A percentile compares a stretch with the other conserved stretches of the same genome.
These are phyloP conservation scores for Radiomyces spectabilis DNA, from an alignment of 192 early-diverging fungal species.

Conservation along the genomic window DNA sequence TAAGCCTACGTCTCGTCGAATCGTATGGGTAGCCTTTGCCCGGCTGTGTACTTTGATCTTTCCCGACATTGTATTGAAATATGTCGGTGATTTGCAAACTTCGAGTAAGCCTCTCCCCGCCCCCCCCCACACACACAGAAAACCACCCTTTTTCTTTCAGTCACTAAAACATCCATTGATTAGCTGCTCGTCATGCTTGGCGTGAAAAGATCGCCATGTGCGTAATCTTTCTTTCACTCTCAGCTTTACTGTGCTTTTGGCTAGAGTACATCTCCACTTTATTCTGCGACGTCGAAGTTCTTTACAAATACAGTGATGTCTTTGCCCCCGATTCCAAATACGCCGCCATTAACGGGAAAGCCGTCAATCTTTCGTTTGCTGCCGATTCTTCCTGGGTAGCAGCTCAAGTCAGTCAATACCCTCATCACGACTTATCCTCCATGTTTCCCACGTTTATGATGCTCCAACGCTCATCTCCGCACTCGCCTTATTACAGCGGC, in stretches of 20 bases:
- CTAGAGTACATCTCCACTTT: constrained; percentile 18
- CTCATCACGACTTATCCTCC: constrained; percentile 17
- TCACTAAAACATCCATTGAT: neutral
- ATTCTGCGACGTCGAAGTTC: constrained; percentile 19
- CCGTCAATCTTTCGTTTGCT: constrained; percentile 12
- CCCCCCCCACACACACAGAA: too few relatives aligned
- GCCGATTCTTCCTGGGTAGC: neutral
- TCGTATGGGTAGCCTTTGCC: constrained; percentile 19
- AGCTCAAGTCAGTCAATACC: constrained; percentile 13
- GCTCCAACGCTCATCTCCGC: neutral
- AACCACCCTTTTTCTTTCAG: neutral
- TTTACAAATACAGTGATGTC: constrained; percentile 14
- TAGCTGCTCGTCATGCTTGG: constrained; percentile 17
- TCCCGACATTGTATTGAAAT: constrained; percentile 8
- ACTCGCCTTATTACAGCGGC: constrained; percentile 6
- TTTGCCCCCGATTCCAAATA: constrained; percentile 4
- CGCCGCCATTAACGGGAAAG: constrained; percentile 23
- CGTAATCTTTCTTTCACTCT: constrained; percentile 8
- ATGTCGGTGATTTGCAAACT: constrained; percentile 12
- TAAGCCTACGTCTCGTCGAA: constrained; percentile 8
- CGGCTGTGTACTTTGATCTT: constrained; percentile 13
- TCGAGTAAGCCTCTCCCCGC: constrained; percentile 2
- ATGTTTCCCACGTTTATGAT: constrained; percentile 25
- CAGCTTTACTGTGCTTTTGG: constrained; percentile 15
- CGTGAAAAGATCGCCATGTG: constrained; percentile 25